Base-by-base conservation (phyloP, 306 rosid genomes). In the Styphnolobium japonicum region DNA sequence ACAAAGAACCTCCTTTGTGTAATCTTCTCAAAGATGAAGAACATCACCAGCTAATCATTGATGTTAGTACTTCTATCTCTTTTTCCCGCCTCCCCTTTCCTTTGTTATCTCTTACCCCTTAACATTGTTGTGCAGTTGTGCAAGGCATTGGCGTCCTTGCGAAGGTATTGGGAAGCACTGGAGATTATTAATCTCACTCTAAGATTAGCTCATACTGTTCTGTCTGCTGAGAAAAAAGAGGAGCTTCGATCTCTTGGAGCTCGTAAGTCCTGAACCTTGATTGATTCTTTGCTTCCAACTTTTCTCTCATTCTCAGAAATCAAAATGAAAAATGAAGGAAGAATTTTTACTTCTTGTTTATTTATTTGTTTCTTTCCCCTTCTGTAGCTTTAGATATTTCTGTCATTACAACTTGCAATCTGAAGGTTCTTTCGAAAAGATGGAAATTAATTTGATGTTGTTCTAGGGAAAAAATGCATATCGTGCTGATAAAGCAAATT, bases 231-330 rank as follows among this genome's bases (percentile, higher is more conserved):
- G 72, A 93, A 86, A 83, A 88, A 86, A 68, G 97, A 89, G 86
- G 93, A 89, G 80, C 92, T 95, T 68, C 89, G 86, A 57, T 88
- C 92, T 68, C 98, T 92, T 62, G 98, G 98, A 75, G 94, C 95
- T 78, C 97, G 96, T 93, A 85, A 83, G 88, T 76, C 31, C 65
- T 49, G 67, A 78, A 60, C 52, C 25, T 66, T 64, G 15, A 39
- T 67, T 43, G 33, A 15, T 61, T 66, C 15, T 46, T 80, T 48
- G 27, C 39, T 67, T 72, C 64, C 45, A 16, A 75, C 42, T 18
- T 67, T 31, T 81, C 63, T 69, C 63, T 73, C 21, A 18, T 76
- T 36, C 34, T 52, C 65, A 71, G 66, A 76, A 63, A 65, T 78
- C 18, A 53, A 77, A 78, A 60, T 22, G 39, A 63, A 46, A 58